Percentiles rank a stretch among this genome's conserved stretches.
phyloP scores from a whole-genome alignment of 1,139 yeast genomes.

The Hansenula lynferdii region DNA sequence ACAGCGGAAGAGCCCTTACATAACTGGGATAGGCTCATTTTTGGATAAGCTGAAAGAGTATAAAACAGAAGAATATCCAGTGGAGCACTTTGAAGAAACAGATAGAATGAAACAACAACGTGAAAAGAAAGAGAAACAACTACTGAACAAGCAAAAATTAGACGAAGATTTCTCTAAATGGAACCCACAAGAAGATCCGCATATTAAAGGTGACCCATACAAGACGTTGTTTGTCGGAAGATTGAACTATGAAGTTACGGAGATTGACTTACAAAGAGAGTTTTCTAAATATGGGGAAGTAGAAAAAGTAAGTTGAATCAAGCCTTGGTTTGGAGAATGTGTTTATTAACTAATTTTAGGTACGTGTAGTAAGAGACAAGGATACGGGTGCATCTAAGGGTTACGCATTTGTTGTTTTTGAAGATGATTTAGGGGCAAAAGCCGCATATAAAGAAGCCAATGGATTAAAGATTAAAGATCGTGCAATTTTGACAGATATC shows the following conservation, averaged over 20 bases:
- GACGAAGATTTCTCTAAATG: constrained; percentile 36
- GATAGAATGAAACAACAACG: constrained; percentile 15
- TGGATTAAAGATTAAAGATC: constrained; percentile 45
- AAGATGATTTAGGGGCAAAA: constrained; percentile 51
- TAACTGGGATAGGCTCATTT: constrained; percentile 48
- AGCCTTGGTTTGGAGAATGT: constrained; percentile 6
- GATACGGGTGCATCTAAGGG: constrained; percentile 59
- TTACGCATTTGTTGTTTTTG: constrained; percentile 79
- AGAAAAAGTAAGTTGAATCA: constrained; percentile 38
- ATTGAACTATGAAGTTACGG: constrained; percentile 60
- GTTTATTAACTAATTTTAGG: constrained; percentile 20
- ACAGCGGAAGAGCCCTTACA: constrained; percentile 35
- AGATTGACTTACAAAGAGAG: constrained; percentile 59
- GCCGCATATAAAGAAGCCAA: constrained; percentile 55
- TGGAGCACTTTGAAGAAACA: constrained; percentile 8
- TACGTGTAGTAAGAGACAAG: constrained; percentile 62
- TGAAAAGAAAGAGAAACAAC: constrained; percentile 25
- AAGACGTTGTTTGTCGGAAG: constrained; percentile 76
- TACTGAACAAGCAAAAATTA: constrained; percentile 18
- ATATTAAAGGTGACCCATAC: constrained; percentile 69
- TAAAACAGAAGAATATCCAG: constrained; percentile 22
- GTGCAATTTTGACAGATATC: constrained; percentile 68
- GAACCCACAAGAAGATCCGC: constrained; percentile 57
- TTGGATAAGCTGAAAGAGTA: constrained; percentile 33
- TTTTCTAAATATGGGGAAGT: constrained; percentile 68